Base-by-base conservation (phyloP, 2,329 filamentous ascomycete genomes). In the Ophiostoma angusticollis region DNA sequence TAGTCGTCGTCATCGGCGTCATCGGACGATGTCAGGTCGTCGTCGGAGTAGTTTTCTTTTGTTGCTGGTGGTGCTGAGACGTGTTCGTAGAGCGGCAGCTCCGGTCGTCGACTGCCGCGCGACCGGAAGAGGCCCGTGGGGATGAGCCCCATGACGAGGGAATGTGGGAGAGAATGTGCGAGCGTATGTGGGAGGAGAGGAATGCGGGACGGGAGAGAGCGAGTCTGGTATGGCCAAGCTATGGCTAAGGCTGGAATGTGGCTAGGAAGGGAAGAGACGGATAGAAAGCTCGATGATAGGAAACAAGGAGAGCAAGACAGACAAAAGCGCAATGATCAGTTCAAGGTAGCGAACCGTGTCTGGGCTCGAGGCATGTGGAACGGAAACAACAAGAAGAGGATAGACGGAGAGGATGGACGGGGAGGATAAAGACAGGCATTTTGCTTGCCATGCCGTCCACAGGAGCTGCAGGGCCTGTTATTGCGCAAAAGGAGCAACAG, bases 1-100 rank as follows among this genome's bases (percentile, higher is more conserved):
- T 38, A 33, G 13, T 61, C 52, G 5, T 61, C 61, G 35, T 65
- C 61, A 23, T 38, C 37, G 30, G 66, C 60, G 35, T 65, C 61
- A 38, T 66, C 66, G 8, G 63, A 63, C 27, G 64, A 62, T 39
- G 58, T 57, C 39, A 65, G 61, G 16, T 67, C 62, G 41, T 70
- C 63, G 45, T 70, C 65, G 3, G 70, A 72, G 40, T 60, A 62
- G 42, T 63, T 64, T 41, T 74, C 70, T 48, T 73, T 72, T 16
- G 52, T 59, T 2, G 60, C 50, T 5, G 48, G 45, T 7, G 50
- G 56, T 3, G 59, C 50, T 18, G 53, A 48, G 27, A 64, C 40
- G 41, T 63, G 63, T 46, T 68, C 64, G 54, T 74, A 74, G 9
- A 72, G 47, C 16, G 71, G 71, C 21, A 75, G 58, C 44, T 54